Conservation (phyloP, 2,329 filamentous ascomycete species). For the Pyrenophora teres region DNA sequence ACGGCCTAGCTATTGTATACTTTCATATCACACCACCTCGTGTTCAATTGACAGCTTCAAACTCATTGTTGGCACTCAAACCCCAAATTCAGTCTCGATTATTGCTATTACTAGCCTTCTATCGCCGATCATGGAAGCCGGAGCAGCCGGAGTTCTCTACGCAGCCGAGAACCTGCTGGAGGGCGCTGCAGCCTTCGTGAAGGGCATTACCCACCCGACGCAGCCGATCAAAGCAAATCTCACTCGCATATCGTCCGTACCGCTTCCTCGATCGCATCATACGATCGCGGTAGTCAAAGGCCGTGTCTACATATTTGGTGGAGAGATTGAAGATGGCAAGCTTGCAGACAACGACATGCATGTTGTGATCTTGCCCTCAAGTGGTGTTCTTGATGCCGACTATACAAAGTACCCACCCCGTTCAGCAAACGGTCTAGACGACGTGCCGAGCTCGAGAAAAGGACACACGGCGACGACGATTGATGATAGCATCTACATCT, state of each 20-base stretch:
- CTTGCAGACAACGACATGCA: slow-evolving; percentile 59
- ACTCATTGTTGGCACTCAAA: not conserved
- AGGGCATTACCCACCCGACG: slow-evolving; percentile 55
- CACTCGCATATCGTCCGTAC: slow-evolving; percentile 52
- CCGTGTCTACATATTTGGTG: slow-evolving; percentile 62
- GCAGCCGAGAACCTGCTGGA: slow-evolving; percentile 43
- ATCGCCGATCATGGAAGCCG: slow-evolving; percentile 52
- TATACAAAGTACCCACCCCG: slow-evolving; percentile 46
- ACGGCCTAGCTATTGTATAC: not conserved
- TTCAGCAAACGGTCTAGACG: slow-evolving; percentile 30
- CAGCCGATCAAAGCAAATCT: slow-evolving; percentile 58
- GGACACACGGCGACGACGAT: slow-evolving; percentile 52
- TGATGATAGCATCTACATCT: slow-evolving; percentile 53
- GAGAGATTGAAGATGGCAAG: slow-evolving; percentile 46
- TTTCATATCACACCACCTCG: not conserved
- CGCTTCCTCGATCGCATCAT: slow-evolving; percentile 57
- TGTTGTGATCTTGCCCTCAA: slow-evolving; percentile 56
- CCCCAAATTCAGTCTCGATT: not conserved
- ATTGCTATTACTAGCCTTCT: not conserved
- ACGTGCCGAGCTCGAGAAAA: slow-evolving; percentile 47
- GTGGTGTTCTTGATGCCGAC: slow-evolving; percentile 50
- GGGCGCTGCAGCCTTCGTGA: slow-evolving; percentile 54
- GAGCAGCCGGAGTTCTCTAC: slow-evolving; percentile 45
- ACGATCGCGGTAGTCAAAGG: slow-evolving; percentile 59
- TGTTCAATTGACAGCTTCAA: not conserved